Evolutionary conservation across 2,329 filamentous ascomycete species (phyloP).

Genomic region (Penicillium expansum): DNA sequence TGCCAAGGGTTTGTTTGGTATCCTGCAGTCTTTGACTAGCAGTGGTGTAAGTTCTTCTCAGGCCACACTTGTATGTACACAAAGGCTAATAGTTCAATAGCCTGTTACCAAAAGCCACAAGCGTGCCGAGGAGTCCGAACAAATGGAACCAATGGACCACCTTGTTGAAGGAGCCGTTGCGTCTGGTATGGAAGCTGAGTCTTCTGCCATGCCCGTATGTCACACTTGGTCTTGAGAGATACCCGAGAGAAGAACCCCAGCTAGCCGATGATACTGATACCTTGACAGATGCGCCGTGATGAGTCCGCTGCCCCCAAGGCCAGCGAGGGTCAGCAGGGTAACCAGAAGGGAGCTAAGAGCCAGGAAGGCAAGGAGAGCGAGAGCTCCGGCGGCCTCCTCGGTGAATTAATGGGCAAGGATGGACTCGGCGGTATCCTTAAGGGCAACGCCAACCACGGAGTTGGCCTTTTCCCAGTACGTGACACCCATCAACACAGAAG

Average conservation of each 20-base stretch:
- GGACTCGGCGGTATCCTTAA: conserved; percentile 19
- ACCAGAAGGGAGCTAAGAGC: neutral
- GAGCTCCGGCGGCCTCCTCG: neutral
- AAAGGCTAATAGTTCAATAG: neutral
- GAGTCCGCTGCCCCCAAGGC: neutral
- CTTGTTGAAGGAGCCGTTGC: neutral
- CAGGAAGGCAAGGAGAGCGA: neutral
- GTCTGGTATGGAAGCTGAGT: too few species aligned
- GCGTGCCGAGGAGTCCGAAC: conserved; percentile 5
- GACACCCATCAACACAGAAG: rapidly evolving
- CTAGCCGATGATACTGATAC: neutral
- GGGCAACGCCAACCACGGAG: conserved; percentile 18
- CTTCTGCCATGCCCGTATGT: neutral
- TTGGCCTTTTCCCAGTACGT: conserved; percentile 24
- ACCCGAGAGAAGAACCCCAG: neutral
- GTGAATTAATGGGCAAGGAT: conserved; percentile 6
- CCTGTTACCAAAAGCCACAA: conserved; percentile 8
- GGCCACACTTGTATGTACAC: rapidly evolving
- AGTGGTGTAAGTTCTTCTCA: conserved; percentile 8
- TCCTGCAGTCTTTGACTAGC: conserved; percentile 14
- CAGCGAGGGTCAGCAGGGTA: neutral
- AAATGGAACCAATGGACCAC: neutral
- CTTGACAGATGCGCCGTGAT: neutral
- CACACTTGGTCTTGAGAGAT: neutral
- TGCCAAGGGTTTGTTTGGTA: conserved; percentile 2